Conservation (phyloP, 2,329 filamentous ascomycete species). For the Ophidiomyces ophidiicola region DNA sequence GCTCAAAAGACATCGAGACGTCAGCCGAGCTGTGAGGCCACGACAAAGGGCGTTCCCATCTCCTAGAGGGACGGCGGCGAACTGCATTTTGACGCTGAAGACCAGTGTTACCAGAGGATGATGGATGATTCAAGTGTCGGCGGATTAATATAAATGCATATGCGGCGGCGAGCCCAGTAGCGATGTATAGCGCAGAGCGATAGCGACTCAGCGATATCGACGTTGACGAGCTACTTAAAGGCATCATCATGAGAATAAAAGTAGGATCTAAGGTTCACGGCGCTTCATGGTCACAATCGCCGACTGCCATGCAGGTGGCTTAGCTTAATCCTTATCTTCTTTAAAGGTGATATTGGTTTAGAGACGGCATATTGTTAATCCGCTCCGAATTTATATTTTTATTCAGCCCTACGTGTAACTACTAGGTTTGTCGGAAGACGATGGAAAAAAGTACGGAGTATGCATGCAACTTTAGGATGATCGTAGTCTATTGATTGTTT, state of each 20-base stretch:
- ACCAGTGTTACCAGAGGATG: conserved; percentile 18
- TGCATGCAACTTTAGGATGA: no score
- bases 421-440: no score
- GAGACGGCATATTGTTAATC: no score
- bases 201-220: conserved; percentile 17
- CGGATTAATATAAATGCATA: conserved; percentile 33
- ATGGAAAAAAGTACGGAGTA: no score
- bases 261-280: neutral
- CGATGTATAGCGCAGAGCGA: conserved; percentile 31
- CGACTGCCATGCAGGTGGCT: no score
- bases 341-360: no score
- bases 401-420: no score
- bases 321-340: no score
- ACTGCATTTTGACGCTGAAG: conserved; percentile 32
- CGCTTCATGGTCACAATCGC: conserved; percentile 1
- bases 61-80: conserved; percentile 21
- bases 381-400: no score
- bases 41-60: conserved; percentile 9
- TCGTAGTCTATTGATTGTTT: no score
- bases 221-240: conserved; percentile 1
- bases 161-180: conserved; percentile 32
- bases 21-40: neutral
- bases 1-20: conserved; percentile 17
- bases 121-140: conserved; percentile 22
- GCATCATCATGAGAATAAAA: neutral